Conservation (phyloP, 2,329 filamentous ascomycete species). For the Aspergillus sergii region DNA sequence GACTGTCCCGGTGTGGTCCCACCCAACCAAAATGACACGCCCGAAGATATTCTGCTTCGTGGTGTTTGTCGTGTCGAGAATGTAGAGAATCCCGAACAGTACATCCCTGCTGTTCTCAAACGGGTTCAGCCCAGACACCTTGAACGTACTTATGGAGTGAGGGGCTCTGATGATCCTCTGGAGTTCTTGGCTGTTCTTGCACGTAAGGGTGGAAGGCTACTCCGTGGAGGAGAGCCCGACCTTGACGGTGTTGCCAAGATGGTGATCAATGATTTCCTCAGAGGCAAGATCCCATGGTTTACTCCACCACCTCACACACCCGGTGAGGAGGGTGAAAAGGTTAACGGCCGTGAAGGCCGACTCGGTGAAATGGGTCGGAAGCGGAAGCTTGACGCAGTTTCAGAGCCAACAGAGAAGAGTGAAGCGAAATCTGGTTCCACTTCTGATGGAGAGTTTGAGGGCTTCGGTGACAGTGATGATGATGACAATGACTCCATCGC, state of each 20-base stretch:
- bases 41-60: conserved; percentile 83
- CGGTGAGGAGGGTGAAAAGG: conserved; percentile 52
- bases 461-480: conserved; percentile 41
- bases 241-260: conserved; percentile 95
- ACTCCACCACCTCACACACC: conserved; percentile 70
- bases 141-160: conserved; percentile 89
- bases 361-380: conserved; percentile 81
- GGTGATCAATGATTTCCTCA: conserved; percentile 92
- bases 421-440: conserved; percentile 40
- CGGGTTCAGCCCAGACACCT: conserved; percentile 85
- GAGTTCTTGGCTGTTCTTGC: conserved; percentile 87
- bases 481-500: conserved; percentile 45
- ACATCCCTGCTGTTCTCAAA: conserved; percentile 79
- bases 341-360: conserved; percentile 74
- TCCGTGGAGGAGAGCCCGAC: conserved; percentile 93
- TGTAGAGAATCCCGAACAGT: conserved; percentile 94
- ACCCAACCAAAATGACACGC: conserved; percentile 78
- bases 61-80: conserved; percentile 95
- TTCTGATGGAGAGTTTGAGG: conserved; percentile 38
- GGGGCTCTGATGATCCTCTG: conserved; percentile 72
- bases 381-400: conserved; percentile 68
- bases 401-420: conserved; percentile 35
- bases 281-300: conserved; percentile 96
- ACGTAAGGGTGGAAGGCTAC: conserved; percentile 79
- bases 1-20: conserved; percentile 97